These are phyloP conservation scores for Penicillium tannophilum DNA, from an alignment of 495 filamentous ascomycete species.

Conservation along the genomic window DNA sequence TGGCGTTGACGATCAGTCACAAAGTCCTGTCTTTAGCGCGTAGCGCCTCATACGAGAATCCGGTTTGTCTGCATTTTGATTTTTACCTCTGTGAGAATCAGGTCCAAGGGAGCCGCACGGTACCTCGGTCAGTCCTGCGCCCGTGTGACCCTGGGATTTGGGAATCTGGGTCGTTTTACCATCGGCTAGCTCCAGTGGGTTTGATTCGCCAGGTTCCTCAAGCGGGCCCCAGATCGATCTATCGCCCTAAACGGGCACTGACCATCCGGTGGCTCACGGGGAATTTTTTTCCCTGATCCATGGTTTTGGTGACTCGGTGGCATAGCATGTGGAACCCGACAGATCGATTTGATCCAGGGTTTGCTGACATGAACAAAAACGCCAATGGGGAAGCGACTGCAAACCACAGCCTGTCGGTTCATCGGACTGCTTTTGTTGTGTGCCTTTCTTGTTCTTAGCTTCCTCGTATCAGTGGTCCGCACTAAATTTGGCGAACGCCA, in stretches of 20 bases:
- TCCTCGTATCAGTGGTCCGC: neutral
- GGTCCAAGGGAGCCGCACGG: neutral
- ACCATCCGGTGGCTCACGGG: conserved; percentile 4
- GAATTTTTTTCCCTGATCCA: conserved; percentile 5
- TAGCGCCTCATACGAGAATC: neutral
- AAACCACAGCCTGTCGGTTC: neutral
- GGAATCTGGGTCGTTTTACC: neutral
- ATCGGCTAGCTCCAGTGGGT: neutral
- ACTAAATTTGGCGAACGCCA: neutral
- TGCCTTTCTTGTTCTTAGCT: neutral
- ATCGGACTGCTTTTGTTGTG: neutral
- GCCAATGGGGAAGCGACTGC: neutral
- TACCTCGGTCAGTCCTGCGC: neutral
- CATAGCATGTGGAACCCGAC: conserved; percentile 1
- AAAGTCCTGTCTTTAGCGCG: conserved; percentile 4
- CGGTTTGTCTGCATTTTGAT: neutral
- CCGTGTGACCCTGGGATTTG: neutral
- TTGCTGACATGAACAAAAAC: neutral
- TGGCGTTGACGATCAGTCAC: conserved; percentile 25
- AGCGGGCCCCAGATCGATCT: conserved; percentile 10
- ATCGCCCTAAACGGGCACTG: conserved; percentile 9
- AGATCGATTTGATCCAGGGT: conserved; percentile 17
- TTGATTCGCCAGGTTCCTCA: neutral
- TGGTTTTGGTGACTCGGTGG: conserved; percentile 7
- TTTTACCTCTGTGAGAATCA: neutral